Conservation (phyloP, 495 filamentous ascomycete species). For the Xylaria venustula region DNA sequence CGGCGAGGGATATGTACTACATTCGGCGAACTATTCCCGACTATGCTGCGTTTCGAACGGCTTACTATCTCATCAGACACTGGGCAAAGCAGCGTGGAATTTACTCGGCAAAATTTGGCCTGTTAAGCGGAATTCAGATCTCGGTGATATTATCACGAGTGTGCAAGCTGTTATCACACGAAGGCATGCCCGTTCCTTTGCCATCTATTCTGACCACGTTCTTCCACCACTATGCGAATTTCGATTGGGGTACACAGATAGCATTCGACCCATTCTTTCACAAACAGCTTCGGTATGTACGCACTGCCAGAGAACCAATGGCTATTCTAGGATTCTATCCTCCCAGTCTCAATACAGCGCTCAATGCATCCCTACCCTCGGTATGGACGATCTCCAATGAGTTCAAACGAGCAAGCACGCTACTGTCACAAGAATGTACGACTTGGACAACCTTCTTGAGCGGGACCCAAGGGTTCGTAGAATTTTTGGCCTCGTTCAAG, state of each 20-base stretch:
- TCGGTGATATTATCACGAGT: conserved; percentile 53
- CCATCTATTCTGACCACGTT: conserved; percentile 50
- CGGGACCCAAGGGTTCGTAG: conserved; percentile 20
- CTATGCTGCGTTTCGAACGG: conserved; percentile 47
- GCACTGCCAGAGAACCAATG: conserved; percentile 53
- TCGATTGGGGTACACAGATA: conserved; percentile 49
- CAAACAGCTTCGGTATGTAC: conserved; percentile 41
- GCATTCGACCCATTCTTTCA: conserved; percentile 55
- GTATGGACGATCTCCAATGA: conserved; percentile 48
- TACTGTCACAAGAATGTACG: conserved; percentile 28
- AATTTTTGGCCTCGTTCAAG: conserved; percentile 45
- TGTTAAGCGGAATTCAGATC: conserved; percentile 58
- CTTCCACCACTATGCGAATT: conserved; percentile 57
- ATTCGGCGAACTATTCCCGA: conserved; percentile 53
- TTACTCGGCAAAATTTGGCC: conserved; percentile 57
- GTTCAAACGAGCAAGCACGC: conserved; percentile 40
- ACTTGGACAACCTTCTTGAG: conserved; percentile 45
- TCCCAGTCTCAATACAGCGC: conserved; percentile 53
- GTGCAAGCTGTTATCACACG: conserved; percentile 43
- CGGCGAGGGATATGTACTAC: conserved; percentile 53
- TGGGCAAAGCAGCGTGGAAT: conserved; percentile 58
- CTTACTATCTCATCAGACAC: conserved; percentile 50
- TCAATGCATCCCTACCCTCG: conserved; percentile 46
- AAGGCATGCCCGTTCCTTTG: conserved; percentile 26
- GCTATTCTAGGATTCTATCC: conserved; percentile 54